Conservation (phyloP, 179 eudicot genomes). For the Silene noctiflora region DNA sequence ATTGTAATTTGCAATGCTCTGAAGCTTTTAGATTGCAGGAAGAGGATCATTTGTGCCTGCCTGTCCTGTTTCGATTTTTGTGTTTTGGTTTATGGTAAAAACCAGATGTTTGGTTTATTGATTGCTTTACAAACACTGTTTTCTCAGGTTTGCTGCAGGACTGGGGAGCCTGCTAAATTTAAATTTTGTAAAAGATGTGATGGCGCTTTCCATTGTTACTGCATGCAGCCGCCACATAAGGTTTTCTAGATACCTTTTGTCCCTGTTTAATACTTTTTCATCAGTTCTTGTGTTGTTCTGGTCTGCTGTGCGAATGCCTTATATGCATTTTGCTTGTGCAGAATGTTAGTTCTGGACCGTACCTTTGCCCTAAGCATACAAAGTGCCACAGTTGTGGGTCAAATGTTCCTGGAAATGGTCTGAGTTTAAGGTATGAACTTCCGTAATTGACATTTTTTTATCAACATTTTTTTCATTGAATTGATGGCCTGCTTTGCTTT, state of each 20-base stretch:
- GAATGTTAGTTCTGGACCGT: constrained; percentile 93
- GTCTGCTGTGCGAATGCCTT: constrained; percentile 3
- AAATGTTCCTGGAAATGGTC: constrained; percentile 88
- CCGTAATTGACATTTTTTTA: background rate
- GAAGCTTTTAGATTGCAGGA: constrained; percentile 4
- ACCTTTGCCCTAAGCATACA: constrained; percentile 93
- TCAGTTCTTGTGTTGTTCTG: background rate
- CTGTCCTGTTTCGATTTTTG: background rate
- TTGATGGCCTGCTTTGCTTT: background rate
- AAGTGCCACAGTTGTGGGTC: constrained; percentile 95
- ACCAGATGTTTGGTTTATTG: background rate
- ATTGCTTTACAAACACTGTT: background rate
- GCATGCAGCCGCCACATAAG: constrained; percentile 44
- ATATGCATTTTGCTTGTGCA: constrained; percentile 30
- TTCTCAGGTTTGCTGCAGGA: constrained; percentile 70
- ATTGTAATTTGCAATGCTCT: background rate
- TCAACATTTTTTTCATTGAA: background rate
- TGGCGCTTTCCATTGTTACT: constrained; percentile 56
- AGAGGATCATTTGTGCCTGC: background rate
- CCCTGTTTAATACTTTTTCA: background rate
- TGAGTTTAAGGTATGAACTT: constrained; percentile 62
- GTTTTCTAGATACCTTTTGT: constrained; percentile 23
- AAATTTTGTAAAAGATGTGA: constrained; percentile 95
- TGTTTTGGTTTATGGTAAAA: background rate
- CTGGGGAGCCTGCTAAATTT: constrained; percentile 86